Percentiles rank a stretch among this genome's conserved stretches.
Conservation (phyloP, 148 eudicot genomes). For the Drosera capensis region DNA sequence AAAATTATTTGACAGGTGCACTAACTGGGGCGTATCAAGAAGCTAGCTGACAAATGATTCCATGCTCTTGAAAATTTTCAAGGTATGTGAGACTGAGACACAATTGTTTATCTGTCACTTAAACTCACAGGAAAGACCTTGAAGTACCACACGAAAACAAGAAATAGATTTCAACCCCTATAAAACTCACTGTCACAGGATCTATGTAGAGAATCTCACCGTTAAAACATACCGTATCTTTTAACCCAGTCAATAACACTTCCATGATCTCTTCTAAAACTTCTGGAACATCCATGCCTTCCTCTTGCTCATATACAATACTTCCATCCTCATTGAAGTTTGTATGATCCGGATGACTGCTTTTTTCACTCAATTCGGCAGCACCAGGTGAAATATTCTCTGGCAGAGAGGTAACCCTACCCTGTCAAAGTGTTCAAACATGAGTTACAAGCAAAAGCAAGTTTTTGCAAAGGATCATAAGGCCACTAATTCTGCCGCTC, state of each 20-base stretch:
- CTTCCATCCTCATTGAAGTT: conserved; percentile 17
- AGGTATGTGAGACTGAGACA: too few species aligned
- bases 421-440: conserved; percentile 20
- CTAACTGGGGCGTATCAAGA: too few species aligned
- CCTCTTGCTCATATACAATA: conserved; percentile 35
- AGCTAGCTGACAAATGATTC: too few species aligned
- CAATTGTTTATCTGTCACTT: too few species aligned
- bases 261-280: conserved; percentile 79
- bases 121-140: too few species aligned
- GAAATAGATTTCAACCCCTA: too few species aligned
- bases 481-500: too few species aligned
- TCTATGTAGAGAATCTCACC: conserved; percentile 18
- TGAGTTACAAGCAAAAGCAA: conserved; percentile 1
- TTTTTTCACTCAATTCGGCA: conserved; percentile 13
- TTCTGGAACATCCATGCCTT: conserved; percentile 93
- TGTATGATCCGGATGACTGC: conserved; percentile 9
- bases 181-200: too few species aligned
- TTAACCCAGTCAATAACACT: conserved; percentile 67
- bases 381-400: conserved; percentile 27
- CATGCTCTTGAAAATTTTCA: too few species aligned
- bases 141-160: too few species aligned
- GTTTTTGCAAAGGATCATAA: not conserved
- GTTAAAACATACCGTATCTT: conserved; percentile 71
- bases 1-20: too few species aligned
- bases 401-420: conserved; percentile 42